Conservation (phyloP, 768 basidiomycete genomes). For the Leccinum longicurvipes region DNA sequence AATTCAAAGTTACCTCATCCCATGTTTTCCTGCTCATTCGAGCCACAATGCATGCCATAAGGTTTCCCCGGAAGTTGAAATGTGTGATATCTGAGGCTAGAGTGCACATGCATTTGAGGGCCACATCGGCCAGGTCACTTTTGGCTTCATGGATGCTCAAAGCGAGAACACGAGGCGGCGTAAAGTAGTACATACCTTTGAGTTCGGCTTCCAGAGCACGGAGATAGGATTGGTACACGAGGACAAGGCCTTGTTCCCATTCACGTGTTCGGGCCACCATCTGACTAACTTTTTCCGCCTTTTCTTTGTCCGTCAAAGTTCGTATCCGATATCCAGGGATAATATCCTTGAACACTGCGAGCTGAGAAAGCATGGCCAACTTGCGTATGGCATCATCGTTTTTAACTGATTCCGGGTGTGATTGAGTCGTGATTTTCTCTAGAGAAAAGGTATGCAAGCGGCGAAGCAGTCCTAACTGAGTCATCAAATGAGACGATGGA, state of each 20-base stretch:
- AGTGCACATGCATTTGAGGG: conserved; percentile 85
- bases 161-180: conserved; percentile 16
- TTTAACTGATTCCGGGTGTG: conserved; percentile 63
- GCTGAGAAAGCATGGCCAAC: conserved; percentile 82
- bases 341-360: conserved; percentile 94
- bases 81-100: conserved; percentile 81
- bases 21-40: conserved; percentile 82
- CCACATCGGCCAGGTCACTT: conserved; percentile 60
- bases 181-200: conserved; percentile 49
- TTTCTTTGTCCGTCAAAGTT: conserved; percentile 84
- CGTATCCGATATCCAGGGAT: conserved; percentile 97
- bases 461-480: conserved; percentile 80
- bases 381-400: conserved; percentile 86
- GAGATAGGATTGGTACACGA: conserved; percentile 86
- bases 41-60: conserved; percentile 84
- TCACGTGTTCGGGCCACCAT: conserved; percentile 87
- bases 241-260: conserved; percentile 92
- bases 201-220: conserved; percentile 81
- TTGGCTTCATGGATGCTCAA: conserved; percentile 45
- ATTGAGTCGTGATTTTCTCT: conserved; percentile 63
- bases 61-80: conserved; percentile 94
- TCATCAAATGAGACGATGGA: conserved; percentile 15
- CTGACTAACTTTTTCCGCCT: conserved; percentile 90
- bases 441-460: conserved; percentile 89
- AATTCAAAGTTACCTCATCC: conserved; percentile 64